A percentile compares a stretch with the other conserved stretches of the same genome.
Conservation (phyloP, 1,284 basidiomycete species). For the Rhodotorula sp. region DNA sequence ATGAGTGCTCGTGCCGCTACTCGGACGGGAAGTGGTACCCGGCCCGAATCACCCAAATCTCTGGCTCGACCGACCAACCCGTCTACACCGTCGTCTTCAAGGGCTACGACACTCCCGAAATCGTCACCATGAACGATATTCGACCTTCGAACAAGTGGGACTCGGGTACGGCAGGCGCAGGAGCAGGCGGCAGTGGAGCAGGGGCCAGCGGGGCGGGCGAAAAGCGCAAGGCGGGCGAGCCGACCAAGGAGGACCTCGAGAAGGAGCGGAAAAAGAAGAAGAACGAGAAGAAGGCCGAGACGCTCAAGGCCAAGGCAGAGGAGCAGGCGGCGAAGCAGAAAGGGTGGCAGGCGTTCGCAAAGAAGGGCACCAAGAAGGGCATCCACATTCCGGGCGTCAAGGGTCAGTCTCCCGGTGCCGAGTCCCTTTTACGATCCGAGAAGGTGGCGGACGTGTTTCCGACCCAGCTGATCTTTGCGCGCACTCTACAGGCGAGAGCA, state of each 20-base stretch:
- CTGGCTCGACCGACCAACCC: constrained; percentile 78
- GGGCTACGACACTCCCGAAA: constrained; percentile 92
- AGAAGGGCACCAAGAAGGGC: constrained; percentile 94
- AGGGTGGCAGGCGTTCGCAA: constrained; percentile 96
- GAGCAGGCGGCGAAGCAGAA: constrained; percentile 85
- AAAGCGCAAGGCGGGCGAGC: constrained; percentile 41
- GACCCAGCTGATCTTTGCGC: too few species aligned
- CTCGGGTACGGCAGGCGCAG: constrained; percentile 4
- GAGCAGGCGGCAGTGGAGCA: neutral
- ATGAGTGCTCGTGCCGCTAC: constrained; percentile 90
- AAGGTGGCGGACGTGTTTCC: neutral
- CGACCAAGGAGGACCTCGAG: constrained; percentile 35
- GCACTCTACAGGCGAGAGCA: constrained; percentile 37
- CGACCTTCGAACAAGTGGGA: constrained; percentile 40
- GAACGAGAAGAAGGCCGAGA: constrained; percentile 76
- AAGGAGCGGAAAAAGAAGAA: constrained; percentile 67
- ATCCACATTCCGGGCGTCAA: constrained; percentile 64
- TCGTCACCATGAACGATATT: constrained; percentile 61
- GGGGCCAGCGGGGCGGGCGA: constrained; percentile 12
- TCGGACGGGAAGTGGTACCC: constrained; percentile 88
- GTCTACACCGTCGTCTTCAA: constrained; percentile 93
- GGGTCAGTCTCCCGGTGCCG: constrained; percentile 57
- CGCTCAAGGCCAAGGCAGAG: constrained; percentile 89
- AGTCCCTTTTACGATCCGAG: neutral
- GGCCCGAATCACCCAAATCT: constrained; percentile 81